A percentile compares a stretch with the other conserved stretches of the same genome.
Evolutionary conservation across 1,284 basidiomycete genomes (phyloP).

Genomic region (Tylopilus sp.): DNA sequence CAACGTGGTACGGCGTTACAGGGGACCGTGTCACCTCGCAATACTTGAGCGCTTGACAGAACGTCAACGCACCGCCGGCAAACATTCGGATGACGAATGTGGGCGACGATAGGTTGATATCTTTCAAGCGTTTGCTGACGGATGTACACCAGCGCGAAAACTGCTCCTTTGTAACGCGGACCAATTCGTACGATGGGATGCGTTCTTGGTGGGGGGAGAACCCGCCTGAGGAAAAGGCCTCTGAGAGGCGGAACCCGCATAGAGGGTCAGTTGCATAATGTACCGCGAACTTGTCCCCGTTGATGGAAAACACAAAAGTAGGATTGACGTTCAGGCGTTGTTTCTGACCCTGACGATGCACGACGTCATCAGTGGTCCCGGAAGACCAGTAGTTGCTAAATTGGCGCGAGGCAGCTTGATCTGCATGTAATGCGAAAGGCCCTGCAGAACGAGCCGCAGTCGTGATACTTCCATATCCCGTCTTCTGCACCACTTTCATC

Average conservation of each 20-base stretch:
- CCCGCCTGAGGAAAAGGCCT: constrained; percentile 30
- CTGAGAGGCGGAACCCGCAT: constrained; percentile 46
- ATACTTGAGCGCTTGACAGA: constrained; percentile 32
- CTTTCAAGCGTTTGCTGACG: constrained; percentile 13
- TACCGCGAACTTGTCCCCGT: constrained; percentile 44
- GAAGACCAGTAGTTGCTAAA: constrained; percentile 43
- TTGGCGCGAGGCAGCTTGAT: constrained; percentile 16
- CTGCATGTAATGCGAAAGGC: constrained; percentile 29
- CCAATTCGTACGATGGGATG: constrained; percentile 9
- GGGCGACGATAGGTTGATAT: constrained; percentile 6
- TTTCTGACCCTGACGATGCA: constrained; percentile 12
- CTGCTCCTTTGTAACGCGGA: constrained; percentile 19
- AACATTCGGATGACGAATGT: constrained; percentile 32
- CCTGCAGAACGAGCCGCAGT: constrained; percentile 41
- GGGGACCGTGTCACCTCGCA: constrained; percentile 7
- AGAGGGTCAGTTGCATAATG: constrained; percentile 51
- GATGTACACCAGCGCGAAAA: constrained; percentile 30
- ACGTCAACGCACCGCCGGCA: constrained; percentile 34
- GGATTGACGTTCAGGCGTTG: constrained; percentile 42
- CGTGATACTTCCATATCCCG: neutral
- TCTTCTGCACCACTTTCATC: constrained; percentile 6
- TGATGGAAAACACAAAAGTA: constrained; percentile 45
- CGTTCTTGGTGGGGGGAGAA: neutral
- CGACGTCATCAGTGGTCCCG: constrained; percentile 38
- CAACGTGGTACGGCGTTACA: constrained; percentile 17